These are phyloP conservation scores for Yarrowia sp. DNA, from an alignment of 805 yeast genomes.

Conservation along the genomic window DNA sequence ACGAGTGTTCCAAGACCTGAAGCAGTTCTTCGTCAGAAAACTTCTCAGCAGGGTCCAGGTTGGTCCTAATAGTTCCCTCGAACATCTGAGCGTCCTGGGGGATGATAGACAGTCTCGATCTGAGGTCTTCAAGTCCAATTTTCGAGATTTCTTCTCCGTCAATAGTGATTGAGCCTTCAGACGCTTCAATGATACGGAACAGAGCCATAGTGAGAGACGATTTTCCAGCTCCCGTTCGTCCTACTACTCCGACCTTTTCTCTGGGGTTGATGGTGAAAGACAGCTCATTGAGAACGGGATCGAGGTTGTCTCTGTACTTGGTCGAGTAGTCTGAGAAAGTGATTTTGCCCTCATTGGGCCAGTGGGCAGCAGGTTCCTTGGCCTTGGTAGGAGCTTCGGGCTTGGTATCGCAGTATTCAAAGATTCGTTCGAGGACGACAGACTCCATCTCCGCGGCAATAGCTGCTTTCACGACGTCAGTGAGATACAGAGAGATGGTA, in stretches of 20 bases:
- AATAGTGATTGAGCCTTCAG: conserved; percentile 60
- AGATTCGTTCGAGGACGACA: conserved; percentile 96
- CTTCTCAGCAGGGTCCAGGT: conserved; percentile 64
- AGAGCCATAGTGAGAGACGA: conserved; percentile 80
- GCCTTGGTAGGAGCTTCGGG: conserved; percentile 1
- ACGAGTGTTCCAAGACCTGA: conserved; percentile 61
- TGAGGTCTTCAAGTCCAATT: conserved; percentile 61
- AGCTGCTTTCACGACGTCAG: conserved; percentile 90
- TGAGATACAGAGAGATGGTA: conserved; percentile 72
- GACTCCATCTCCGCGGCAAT: conserved; percentile 91
- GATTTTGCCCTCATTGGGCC: conserved; percentile 78
- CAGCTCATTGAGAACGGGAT: conserved; percentile 71
- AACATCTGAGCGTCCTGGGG: conserved; percentile 75
- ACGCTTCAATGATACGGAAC: conserved; percentile 63
- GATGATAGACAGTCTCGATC: conserved; percentile 65
- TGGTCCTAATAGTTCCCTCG: conserved; percentile 65
- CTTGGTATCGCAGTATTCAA: conserved; percentile 58
- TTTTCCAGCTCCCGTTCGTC: conserved; percentile 90
- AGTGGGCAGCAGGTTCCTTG: conserved; percentile 58
- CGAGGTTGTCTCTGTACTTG: conserved; percentile 70
- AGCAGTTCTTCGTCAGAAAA: conserved; percentile 61
- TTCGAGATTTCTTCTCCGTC: conserved; percentile 62
- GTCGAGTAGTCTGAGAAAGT: conserved; percentile 73
- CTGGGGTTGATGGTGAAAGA: conserved; percentile 72
- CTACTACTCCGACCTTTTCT: conserved; percentile 83